Evolutionary conservation across 805 yeast genomes (phyloP), one percentile per base, ranked within the genome.

Genomic region (Saccharomyces kudriavzevii): DNA sequence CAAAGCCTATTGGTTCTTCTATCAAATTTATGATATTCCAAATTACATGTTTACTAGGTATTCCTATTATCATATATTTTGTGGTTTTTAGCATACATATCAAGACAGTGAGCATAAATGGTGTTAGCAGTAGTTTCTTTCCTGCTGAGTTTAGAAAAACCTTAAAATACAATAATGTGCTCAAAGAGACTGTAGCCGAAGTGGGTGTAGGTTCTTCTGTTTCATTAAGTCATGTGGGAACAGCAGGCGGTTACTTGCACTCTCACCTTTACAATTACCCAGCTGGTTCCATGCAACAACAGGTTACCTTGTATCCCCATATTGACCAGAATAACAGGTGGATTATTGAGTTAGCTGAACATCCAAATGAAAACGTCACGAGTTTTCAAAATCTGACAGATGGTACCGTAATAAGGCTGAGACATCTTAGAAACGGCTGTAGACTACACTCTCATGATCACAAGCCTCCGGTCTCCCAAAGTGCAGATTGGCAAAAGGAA

Each of bases 391-490:
- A 84, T 49, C 74, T 87, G 56, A 72, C 74, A 5, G 83, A 86
- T 65, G 89, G 89, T 55, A 82, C 83, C 58, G 85, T 85, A 69
- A 80, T 87, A 61, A 79, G 90, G 74, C 76, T 87, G 63, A 71
- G 67, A 58, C 94, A 87, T 67, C 65, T 72, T 14, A 62, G 67
- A 51, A 78, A 89, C 26, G 74, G 76, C 48, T 72, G 86, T 67
- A 80, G 94, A 75, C 77, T 87, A 66, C 96, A 87, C 70, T 83
- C 94, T n/a, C 96, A 87, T 67, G 94, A 87, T 65, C 85, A 85
- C 60, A 85, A 87, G 70, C 83, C 92, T 26, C 88, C 92, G n/a
- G 89, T 86, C 24, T 74, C 85, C 56, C 85, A 81, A 66, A 70
- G 70, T 50, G 59, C 67, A 51, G 95, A 87, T 62, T 87, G 94